Evolutionary conservation across 148 eudicot species (phyloP).

Genomic region (Arbutus unedo): DNA sequence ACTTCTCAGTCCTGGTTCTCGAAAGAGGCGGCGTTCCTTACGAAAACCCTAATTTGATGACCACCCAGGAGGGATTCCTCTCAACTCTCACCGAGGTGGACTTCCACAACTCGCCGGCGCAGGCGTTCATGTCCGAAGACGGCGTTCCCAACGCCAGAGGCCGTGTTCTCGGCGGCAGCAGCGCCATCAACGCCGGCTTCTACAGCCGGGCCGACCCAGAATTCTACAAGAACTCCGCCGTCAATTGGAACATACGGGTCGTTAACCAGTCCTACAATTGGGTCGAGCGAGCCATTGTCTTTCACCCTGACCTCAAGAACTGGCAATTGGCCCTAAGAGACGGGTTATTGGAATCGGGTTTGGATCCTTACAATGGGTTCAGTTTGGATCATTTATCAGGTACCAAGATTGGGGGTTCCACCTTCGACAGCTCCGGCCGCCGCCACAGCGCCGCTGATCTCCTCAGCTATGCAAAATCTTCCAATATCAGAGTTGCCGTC

Average conservation of each 20-base stretch:
- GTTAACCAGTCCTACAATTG: constrained; percentile 77
- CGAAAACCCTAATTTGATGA: constrained; percentile 66
- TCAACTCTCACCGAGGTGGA: constrained; percentile 50
- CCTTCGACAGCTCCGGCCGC: constrained; percentile 62
- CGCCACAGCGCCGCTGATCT: constrained; percentile 91
- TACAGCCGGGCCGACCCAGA: constrained; percentile 75
- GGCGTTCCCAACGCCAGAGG: constrained; percentile 96
- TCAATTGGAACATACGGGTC: constrained; percentile 54
- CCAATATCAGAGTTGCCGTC: constrained; percentile 61
- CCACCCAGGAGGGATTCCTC: constrained; percentile 66
- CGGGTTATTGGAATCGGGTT: constrained; percentile 67
- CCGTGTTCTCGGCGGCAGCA: constrained; percentile 91
- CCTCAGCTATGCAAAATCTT: constrained; percentile 45
- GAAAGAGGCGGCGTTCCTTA: constrained; percentile 82
- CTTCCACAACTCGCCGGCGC: constrained; percentile 60
- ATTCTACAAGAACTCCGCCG: constrained; percentile 37
- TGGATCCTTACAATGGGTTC: constrained; percentile 73
- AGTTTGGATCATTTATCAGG: constrained; percentile 63
- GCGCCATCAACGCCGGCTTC: constrained; percentile 88
- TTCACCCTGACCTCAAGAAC: constrained; percentile 58
- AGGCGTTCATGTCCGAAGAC: constrained; percentile 82
- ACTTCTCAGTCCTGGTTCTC: constrained; percentile 54
- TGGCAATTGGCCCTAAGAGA: constrained; percentile 86
- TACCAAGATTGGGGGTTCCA: constrained; percentile 88
- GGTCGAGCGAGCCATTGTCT: constrained; percentile 81